Evolutionary conservation across 495 filamentous ascomycete genomes (phyloP).

Genomic region (Chlorociboria aeruginascens): DNA sequence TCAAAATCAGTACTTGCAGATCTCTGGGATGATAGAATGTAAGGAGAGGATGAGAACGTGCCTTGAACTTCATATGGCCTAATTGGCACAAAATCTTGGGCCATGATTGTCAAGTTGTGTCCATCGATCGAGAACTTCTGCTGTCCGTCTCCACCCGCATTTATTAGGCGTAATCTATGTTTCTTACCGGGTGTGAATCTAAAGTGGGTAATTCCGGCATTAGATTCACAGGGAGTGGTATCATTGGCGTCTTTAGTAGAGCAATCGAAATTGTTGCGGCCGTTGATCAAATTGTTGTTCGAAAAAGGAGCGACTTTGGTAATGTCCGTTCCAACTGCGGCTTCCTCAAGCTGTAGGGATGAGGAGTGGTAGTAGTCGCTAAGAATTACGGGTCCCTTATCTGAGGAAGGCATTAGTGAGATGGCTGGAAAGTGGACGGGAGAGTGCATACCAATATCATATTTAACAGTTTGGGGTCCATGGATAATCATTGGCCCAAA

Average conservation of each 20-base stretch:
- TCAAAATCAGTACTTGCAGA: too few species aligned
- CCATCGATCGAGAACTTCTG: constrained; percentile 40
- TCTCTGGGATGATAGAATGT: too few species aligned
- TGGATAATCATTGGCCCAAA: constrained; percentile 49
- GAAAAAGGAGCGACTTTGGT: too few species aligned
- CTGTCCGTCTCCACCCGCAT: constrained; percentile 36
- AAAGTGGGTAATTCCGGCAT: constrained; percentile 37
- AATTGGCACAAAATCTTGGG: constrained; percentile 40
- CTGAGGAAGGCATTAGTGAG: too few species aligned
- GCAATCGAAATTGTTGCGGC: constrained; percentile 41
- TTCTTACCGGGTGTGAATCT: constrained; percentile 33
- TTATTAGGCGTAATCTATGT: constrained; percentile 37
- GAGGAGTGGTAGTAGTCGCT: too few species aligned
- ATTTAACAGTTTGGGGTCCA: constrained; percentile 22
- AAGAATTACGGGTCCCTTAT: too few species aligned
- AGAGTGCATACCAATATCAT: too few species aligned
- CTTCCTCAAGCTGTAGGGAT: too few species aligned
- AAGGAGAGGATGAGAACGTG: too few species aligned
- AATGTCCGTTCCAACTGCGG: too few species aligned
- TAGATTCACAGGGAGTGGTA: constrained; percentile 25
- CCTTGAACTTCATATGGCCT: constrained; percentile 30
- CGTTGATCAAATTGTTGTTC: constrained; percentile 41
- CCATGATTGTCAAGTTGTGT: constrained; percentile 37
- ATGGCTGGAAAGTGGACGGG: too few species aligned
- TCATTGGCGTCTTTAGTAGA: constrained; percentile 19